Base-by-base conservation (phyloP, 2,329 filamentous ascomycete genomes). In the Daldinia eschscholtzii region DNA sequence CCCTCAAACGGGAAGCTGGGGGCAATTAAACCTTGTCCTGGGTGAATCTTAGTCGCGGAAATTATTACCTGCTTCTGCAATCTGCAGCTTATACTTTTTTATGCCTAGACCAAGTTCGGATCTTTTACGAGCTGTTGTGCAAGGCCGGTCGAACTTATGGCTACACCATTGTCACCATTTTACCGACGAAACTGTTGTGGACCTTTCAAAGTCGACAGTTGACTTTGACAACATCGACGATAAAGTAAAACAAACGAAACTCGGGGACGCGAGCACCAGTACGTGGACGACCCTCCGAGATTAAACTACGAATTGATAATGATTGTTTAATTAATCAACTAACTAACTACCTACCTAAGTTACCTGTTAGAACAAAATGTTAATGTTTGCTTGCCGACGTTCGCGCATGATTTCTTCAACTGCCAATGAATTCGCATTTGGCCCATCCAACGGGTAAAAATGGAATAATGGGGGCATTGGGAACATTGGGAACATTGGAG, bases 21-120 rank as follows among this genome's bases (percentile, higher is more conserved):
- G 41, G 23, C 20, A 33, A 39, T 39, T 33, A 37, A 48, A 57
- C 39, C 64, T 26, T 61, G 55, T 18, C 18, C 18, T 35, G n/a
- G 50, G 58, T 61, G 41, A 46, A 46, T 55, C 30, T 26, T 44
- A 20, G 60, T 28, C 13, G 46, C 57, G 60, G 42, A 58, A 60
- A 69, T 63, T 69, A 66, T 67, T 63, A 30, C 67, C 59, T 57
- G 30, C 56, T 61, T 50, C 10, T 50, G 50, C 23, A 28, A 28
- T 23, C 3, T 28, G 12, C 23, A 56, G 35, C 39, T 57, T 42
- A n/a, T 57, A 30, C 30, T 4, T 30, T 28, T 39, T 30, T 42
- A 57, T 57, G 55, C 55, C 23, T 12, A 20, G 33, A 23, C 41
- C 35, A 35, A 44, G 6, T 56, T 44, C 37, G 50, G 50, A 55